phyloP scores from a whole-genome alignment of 345 rosid genomes.

The Citrus cavaleriei region DNA sequence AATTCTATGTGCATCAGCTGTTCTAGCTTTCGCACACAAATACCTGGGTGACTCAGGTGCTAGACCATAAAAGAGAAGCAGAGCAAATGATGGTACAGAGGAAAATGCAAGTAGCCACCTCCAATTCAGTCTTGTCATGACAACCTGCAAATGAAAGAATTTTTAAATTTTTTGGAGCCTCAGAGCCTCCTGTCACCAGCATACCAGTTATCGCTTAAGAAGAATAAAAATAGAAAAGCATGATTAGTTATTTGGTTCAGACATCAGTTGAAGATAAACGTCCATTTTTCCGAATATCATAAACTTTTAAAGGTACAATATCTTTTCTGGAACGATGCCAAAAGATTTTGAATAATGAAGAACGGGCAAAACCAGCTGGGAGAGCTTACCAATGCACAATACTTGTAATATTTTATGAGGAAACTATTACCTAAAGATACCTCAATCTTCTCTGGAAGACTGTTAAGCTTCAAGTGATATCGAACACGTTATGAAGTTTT shows the following conservation, averaged over 20 bases:
- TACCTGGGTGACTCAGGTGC: conserved; percentile 66
- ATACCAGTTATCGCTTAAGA: background rate
- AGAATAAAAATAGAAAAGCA: background rate
- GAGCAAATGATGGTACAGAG: conserved; percentile 46
- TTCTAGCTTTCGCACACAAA: conserved; percentile 42
- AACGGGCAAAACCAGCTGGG: background rate
- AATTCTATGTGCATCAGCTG: conserved; percentile 34
- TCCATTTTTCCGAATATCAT: background rate
- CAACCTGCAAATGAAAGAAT: conserved; percentile 7
- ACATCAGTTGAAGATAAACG: too few species aligned
- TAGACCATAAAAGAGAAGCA: conserved; percentile 34
- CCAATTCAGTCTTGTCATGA: conserved; percentile 56
- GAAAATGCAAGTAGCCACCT: conserved; percentile 65
- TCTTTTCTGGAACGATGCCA: background rate
- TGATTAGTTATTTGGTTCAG: too few species aligned
- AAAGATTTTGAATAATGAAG: background rate
- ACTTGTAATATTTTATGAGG: too few species aligned
- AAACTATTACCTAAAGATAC: background rate
- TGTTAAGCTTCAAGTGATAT: background rate
- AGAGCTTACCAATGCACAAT: background rate
- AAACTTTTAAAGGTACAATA: background rate
- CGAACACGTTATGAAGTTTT: too few species aligned
- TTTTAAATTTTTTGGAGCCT: background rate
- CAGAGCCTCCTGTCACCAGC: background rate
- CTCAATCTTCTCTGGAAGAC: background rate